A percentile compares a stretch with the other conserved stretches of the same genome.
phyloP scores from a whole-genome alignment of 441 rosid species.

The Croton setiger region DNA sequence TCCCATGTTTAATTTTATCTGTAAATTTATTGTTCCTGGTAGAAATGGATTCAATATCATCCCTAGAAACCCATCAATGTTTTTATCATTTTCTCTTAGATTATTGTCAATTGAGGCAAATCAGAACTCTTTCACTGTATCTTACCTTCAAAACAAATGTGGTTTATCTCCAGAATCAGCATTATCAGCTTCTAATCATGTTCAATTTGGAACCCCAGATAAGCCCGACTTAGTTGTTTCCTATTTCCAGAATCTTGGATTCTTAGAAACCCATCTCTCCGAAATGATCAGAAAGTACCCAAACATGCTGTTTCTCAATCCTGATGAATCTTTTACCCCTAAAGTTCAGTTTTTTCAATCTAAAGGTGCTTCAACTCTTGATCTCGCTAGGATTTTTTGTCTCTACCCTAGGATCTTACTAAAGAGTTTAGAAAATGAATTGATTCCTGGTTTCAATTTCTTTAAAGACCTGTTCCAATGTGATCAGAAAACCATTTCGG shows the following conservation, averaged over 20 bases:
- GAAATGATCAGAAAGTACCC: conserved; percentile 7
- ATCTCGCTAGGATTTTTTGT: conserved; percentile 12
- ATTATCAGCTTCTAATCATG: conserved; percentile 3
- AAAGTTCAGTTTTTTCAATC: conserved; percentile 18
- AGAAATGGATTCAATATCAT: not conserved
- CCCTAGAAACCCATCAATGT: not conserved
- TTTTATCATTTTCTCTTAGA: not conserved
- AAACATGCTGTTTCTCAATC: not conserved
- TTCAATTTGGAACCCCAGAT: conserved; percentile 1
- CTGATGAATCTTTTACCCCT: conserved; percentile 9
- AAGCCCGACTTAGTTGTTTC: conserved; percentile 19
- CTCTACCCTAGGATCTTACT: not conserved
- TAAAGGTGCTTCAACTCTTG: conserved; percentile 16
- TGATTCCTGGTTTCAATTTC: conserved; percentile 14
- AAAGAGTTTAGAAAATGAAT: conserved; percentile 3
- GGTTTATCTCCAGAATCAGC: conserved; percentile 26
- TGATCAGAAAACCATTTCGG: conserved; percentile 4
- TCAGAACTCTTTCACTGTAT: conserved; percentile 10
- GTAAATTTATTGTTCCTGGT: not conserved
- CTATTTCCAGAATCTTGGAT: conserved; percentile 11
- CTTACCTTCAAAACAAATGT: conserved; percentile 16
- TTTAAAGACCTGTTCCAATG: conserved; percentile 2
- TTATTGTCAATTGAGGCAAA: not conserved
- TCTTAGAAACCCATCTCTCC: conserved; percentile 2
- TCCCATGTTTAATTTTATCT: not conserved